Evolutionary conservation across 306 rosid genomes (phyloP).

Genomic region (Corylus avellana): DNA sequence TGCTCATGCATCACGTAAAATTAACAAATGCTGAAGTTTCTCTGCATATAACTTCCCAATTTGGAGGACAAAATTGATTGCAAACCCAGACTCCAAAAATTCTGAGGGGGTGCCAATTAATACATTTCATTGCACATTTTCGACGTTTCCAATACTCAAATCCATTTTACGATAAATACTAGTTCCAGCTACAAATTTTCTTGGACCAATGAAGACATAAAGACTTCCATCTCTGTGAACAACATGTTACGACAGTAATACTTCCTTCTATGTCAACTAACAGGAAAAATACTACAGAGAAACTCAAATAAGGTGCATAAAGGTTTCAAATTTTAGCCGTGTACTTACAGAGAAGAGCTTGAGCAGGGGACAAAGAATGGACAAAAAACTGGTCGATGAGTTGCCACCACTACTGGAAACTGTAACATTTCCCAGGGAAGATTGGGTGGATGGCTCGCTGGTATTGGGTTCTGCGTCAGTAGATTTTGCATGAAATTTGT

Average conservation of each 20-base stretch:
- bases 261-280: background rate
- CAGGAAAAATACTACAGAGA: background rate
- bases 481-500: constrained; percentile 42
- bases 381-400: constrained; percentile 50
- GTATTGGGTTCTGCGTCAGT: constrained; percentile 33
- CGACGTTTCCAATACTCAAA: background rate
- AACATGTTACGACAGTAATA: background rate
- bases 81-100: background rate
- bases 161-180: background rate
- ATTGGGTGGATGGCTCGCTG: constrained; percentile 12
- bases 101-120: background rate
- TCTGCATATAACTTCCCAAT: background rate
- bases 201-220: background rate
- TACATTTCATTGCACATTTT: background rate
- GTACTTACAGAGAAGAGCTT: constrained; percentile 65
- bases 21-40: background rate
- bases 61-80: background rate
- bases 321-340: background rate
- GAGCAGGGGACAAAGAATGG: constrained; percentile 78
- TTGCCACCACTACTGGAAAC: constrained; percentile 24
- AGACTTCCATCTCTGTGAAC: background rate
- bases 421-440: constrained; percentile 11
- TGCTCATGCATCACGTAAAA: background rate
- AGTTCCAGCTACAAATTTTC: background rate
- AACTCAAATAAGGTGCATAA: background rate